A percentile compares a stretch with the other conserved stretches of the same genome.
phyloP scores from a whole-genome alignment of 1,284 basidiomycete species.

The Inonotus obliquus region DNA sequence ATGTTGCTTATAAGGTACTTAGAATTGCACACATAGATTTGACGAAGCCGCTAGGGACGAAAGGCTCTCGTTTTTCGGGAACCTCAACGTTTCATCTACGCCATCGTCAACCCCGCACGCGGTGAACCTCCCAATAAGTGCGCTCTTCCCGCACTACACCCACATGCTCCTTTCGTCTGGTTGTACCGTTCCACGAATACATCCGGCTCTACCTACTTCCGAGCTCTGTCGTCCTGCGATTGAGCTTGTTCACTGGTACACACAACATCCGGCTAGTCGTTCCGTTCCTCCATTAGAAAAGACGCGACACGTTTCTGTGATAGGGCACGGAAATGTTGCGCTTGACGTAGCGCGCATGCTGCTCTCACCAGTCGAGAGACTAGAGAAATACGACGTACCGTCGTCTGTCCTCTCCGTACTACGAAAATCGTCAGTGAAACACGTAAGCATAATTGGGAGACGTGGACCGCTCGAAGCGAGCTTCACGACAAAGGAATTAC shows the following conservation, averaged over 20 bases:
- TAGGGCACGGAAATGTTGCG: slow-evolving; percentile 96
- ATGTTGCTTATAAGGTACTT: slow-evolving; percentile 3
- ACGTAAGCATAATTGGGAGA: slow-evolving; percentile 82
- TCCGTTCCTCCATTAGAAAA: slow-evolving; percentile 57
- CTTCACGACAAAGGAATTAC: slow-evolving; percentile 92
- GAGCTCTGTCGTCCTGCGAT: slow-evolving; percentile 72
- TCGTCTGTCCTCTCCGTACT: slow-evolving; percentile 70
- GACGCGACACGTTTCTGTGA: slow-evolving; percentile 71
- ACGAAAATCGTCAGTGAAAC: slow-evolving; percentile 56
- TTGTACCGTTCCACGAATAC: slow-evolving; percentile 58
- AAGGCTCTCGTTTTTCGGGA: slow-evolving; percentile 88
- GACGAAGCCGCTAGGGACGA: slow-evolving; percentile 70
- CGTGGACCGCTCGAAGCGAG: slow-evolving; percentile 88
- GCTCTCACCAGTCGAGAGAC: slow-evolving; percentile 57
- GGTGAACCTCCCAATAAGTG: slow-evolving; percentile 50
- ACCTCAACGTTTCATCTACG: slow-evolving; percentile 67
- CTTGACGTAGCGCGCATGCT: slow-evolving; percentile 92
- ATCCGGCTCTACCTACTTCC: slow-evolving; percentile 48
- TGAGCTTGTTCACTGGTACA: slow-evolving; percentile 96
- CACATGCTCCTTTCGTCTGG: slow-evolving; percentile 83
- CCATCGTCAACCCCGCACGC: slow-evolving; percentile 41
- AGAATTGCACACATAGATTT: slow-evolving; percentile 99
- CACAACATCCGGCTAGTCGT: slow-evolving; percentile 74
- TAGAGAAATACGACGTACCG: slow-evolving; percentile 81
- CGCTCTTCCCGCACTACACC: slow-evolving; percentile 67